These are phyloP conservation scores for Colletotrichum tabaci DNA, from an alignment of 2,329 filamentous ascomycete species.

Conservation along the genomic window DNA sequence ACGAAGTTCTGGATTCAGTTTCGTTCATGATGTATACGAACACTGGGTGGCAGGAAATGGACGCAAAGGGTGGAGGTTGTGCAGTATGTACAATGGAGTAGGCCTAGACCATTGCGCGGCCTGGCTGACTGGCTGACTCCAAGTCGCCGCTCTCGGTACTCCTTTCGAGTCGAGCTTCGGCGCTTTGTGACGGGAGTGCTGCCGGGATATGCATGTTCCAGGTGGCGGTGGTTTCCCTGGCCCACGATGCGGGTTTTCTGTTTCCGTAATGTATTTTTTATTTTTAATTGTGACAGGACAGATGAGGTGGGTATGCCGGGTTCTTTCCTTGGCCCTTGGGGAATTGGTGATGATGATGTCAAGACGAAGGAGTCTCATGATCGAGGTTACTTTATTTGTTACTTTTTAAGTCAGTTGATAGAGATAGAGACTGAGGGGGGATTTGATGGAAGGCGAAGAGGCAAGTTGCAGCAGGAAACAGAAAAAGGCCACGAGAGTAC, in stretches of 20 bases:
- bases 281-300: slow-evolving; percentile 20
- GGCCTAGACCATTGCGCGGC: slow-evolving; percentile 6
- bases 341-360: slow-evolving; percentile 21
- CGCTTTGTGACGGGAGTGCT: slow-evolving; percentile 23
- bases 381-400: background rate
- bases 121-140: background rate
- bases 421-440: background rate
- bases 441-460: too few species aligned
- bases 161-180: slow-evolving; percentile 8
- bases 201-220: slow-evolving; percentile 25
- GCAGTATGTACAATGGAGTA: background rate
- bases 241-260: slow-evolving; percentile 4
- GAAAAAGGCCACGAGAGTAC: too few species aligned
- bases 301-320: background rate
- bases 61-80: background rate
- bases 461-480: too few species aligned
- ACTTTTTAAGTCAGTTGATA: background rate
- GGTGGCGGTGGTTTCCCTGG: slow-evolving; percentile 14
- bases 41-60: background rate
- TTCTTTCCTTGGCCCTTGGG: slow-evolving; percentile 15
- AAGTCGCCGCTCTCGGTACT: slow-evolving; percentile 27
- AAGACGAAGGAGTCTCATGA: slow-evolving; percentile 21
- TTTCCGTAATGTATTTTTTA: slow-evolving; percentile 6
- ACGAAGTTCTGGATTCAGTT: background rate
- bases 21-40: background rate